Conservation (phyloP, 805 yeast genomes). For the Candida piceae region DNA sequence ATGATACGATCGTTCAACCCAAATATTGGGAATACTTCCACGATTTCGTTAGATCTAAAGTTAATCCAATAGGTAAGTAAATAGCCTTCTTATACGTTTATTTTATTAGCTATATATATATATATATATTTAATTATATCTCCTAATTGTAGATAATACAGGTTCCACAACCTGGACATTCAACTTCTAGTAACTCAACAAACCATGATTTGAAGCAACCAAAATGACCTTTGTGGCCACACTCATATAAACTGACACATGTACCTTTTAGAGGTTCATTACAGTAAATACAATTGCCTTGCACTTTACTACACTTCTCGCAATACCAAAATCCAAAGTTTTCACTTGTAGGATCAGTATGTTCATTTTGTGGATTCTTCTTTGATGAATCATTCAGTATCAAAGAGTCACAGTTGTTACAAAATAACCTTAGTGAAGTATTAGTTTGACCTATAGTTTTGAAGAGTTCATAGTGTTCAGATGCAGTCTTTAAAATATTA, state of each 20-base stretch:
- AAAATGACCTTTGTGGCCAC: conserved; percentile 88
- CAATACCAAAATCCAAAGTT: conserved; percentile 81
- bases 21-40: conserved; percentile 72
- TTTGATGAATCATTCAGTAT: conserved; percentile 48
- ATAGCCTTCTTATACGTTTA: too few relatives aligned
- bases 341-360: conserved; percentile 31
- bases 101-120: neutral
- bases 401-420: conserved; percentile 56
- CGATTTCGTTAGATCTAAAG: conserved; percentile 45
- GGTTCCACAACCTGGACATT: conserved; percentile 78
- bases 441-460: conserved; percentile 32
- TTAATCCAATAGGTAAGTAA: conserved; percentile 32
- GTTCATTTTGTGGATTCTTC: too few relatives aligned
- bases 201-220: conserved; percentile 80
- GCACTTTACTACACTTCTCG: conserved; percentile 55
- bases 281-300: conserved; percentile 74
- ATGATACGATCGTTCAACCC: conserved; percentile 72
- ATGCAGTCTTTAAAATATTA: conserved; percentile 41
- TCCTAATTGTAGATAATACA: neutral
- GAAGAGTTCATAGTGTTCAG: conserved; percentile 27
- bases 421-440: conserved; percentile 48
- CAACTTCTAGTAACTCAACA: conserved; percentile 51
- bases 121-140: too few relatives aligned
- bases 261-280: conserved; percentile 72
- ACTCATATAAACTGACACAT: conserved; percentile 51